These are phyloP conservation scores for Pyronema omphalodes DNA, from an alignment of 495 filamentous ascomycete genomes.

Conservation along the genomic window DNA sequence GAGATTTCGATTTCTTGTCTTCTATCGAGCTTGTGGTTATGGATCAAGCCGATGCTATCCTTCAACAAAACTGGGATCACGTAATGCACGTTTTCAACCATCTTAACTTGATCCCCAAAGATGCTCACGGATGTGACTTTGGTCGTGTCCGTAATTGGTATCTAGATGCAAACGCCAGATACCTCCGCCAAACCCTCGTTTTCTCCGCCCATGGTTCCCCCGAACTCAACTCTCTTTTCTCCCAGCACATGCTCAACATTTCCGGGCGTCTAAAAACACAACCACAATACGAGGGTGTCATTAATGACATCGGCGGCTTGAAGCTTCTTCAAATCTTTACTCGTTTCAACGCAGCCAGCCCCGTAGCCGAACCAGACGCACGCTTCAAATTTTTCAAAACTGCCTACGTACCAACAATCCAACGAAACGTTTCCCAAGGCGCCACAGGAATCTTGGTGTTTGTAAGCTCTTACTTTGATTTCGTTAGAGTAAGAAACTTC, in stretches of 20 bases:
- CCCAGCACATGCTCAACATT: constrained; percentile 58
- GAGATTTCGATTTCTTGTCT: constrained; percentile 78
- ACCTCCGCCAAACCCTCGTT: constrained; percentile 69
- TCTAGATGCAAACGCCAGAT: constrained; percentile 61
- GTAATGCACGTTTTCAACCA: constrained; percentile 77
- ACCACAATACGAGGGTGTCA: constrained; percentile 45
- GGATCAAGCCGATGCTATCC: constrained; percentile 80
- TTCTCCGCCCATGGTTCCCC: constrained; percentile 70
- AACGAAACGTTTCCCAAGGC: constrained; percentile 33
- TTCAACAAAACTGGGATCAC: constrained; percentile 99
- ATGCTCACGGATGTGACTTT: constrained; percentile 88
- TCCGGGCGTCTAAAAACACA: constrained; percentile 56
- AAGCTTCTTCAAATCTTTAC: constrained; percentile 50
- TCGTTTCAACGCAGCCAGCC: constrained; percentile 54
- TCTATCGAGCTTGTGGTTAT: constrained; percentile 79
- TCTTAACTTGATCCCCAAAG: constrained; percentile 74
- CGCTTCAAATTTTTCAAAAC: constrained; percentile 85
- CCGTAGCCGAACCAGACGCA: constrained; percentile 59
- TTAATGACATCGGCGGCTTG: constrained; percentile 42
- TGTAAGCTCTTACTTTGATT: constrained; percentile 84
- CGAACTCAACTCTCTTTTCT: constrained; percentile 65
- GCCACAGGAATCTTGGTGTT: constrained; percentile 52
- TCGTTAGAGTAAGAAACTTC: constrained; percentile 79
- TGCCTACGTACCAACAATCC: constrained; percentile 54
- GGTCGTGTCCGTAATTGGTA: constrained; percentile 81